phyloP scores from a whole-genome alignment of 345 rosid species.

The Eucalyptus cloeziana region DNA sequence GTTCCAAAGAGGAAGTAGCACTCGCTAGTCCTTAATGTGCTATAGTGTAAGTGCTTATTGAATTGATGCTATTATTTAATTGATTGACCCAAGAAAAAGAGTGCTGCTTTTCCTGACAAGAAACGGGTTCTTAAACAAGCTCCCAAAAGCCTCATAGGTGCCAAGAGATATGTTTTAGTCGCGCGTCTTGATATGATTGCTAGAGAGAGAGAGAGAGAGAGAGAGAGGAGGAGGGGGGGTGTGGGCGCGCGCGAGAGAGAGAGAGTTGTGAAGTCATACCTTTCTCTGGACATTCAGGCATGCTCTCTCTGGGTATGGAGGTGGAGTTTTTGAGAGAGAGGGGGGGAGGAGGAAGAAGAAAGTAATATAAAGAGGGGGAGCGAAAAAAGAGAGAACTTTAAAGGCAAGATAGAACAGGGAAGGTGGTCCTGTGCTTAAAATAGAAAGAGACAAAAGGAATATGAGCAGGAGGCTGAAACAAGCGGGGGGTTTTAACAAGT shows the following conservation, averaged over 20 bases:
- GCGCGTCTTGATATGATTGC: not conserved
- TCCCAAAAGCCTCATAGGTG: not conserved
- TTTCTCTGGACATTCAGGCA: constrained; percentile 98
- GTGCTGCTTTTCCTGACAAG: not conserved
- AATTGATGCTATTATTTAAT: not conserved
- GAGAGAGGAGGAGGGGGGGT: not conserved
- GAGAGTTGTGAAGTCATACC: constrained; percentile 31
- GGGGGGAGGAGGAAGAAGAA: constrained; percentile 2
- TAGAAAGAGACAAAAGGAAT: constrained; percentile 5
- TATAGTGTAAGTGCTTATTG: not conserved
- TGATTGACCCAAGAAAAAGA: not conserved
- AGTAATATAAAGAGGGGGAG: constrained; percentile 13
- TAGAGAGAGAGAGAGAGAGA: not conserved
- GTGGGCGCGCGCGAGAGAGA: not conserved
- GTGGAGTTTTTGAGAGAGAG: not conserved
- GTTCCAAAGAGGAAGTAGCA: not conserved
- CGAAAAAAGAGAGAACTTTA: constrained; percentile 24
- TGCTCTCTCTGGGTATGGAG: constrained; percentile 33
- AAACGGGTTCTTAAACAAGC: not conserved
- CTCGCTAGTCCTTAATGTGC: not conserved
- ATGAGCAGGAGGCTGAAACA: not conserved
- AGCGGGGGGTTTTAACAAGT: not conserved
- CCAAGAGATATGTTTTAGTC: not conserved
- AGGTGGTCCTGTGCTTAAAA: not conserved
- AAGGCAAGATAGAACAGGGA: constrained; percentile 51